These are phyloP conservation scores for Penicillium corylophilum DNA, from an alignment of 2,329 filamentous ascomycete species.

Conservation along the genomic window DNA sequence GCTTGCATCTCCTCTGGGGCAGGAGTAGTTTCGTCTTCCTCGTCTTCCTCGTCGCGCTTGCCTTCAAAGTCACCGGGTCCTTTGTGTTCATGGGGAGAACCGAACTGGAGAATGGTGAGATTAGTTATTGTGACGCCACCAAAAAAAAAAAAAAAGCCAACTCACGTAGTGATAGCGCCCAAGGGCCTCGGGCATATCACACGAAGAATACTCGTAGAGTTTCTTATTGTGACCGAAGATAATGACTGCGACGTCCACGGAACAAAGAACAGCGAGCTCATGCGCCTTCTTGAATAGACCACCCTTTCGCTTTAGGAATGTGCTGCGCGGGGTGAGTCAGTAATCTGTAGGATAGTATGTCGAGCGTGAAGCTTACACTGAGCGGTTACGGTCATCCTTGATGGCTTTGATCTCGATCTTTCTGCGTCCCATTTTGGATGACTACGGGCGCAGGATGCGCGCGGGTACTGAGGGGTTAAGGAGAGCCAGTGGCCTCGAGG, in stretches of 20 bases:
- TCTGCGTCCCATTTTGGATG: conserved; percentile 76
- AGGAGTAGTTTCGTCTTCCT: conserved; percentile 73
- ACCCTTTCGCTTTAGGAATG: conserved; percentile 97
- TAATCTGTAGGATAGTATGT: neutral
- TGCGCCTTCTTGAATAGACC: conserved; percentile 99
- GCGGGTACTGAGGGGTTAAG: conserved; percentile 1
- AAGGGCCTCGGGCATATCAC: conserved; percentile 88
- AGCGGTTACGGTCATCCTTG: conserved; percentile 96
- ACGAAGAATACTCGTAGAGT: conserved; percentile 94
- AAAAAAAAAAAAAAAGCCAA: conserved; percentile 25
- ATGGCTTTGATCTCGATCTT: conserved; percentile 99
- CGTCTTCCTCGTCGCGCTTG: conserved; percentile 70
- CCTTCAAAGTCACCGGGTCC: conserved; percentile 89
- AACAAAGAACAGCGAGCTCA: conserved; percentile 95
- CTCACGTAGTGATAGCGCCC: conserved; percentile 86
- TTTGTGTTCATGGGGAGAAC: conserved; percentile 92
- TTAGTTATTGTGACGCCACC: conserved; percentile 3
- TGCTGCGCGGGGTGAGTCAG: conserved; percentile 55
- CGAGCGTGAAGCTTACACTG: conserved; percentile 68
- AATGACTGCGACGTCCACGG: conserved; percentile 96
- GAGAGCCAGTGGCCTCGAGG: neutral
- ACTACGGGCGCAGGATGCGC: conserved; percentile 13
- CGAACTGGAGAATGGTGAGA: conserved; percentile 62
- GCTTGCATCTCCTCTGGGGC: conserved; percentile 64
- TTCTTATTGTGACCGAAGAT: conserved; percentile 99